A percentile compares a stretch with the other conserved stretches of the same genome.
These are phyloP conservation scores for Arctostaphylos glauca DNA, from an alignment of 148 eudicot species.

Conservation along the genomic window DNA sequence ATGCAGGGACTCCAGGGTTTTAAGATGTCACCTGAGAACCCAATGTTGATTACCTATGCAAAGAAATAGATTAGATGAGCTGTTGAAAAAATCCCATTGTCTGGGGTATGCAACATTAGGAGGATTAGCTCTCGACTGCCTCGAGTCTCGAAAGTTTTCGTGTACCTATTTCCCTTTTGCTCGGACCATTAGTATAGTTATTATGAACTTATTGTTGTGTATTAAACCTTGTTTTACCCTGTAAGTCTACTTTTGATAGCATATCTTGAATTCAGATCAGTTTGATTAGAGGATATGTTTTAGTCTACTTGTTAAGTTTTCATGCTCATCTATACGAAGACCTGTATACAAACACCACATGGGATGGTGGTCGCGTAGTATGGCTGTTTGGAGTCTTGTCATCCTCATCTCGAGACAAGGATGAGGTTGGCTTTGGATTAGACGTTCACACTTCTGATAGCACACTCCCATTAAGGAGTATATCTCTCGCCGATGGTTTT, in stretches of 20 bases:
- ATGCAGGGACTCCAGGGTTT: slow-evolving; percentile 83
- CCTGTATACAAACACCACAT: background rate
- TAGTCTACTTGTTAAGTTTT: background rate
- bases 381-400: too few species aligned
- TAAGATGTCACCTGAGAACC: slow-evolving; percentile 61
- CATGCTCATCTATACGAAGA: background rate
- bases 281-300: background rate
- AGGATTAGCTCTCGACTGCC: background rate
- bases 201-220: background rate
- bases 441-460: too few species aligned
- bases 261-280: background rate
- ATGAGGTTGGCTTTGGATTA: too few species aligned
- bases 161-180: background rate
- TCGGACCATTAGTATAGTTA: background rate
- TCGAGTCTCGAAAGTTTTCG: background rate
- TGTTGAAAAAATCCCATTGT: background rate
- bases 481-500: too few species aligned
- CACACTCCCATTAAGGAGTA: too few species aligned
- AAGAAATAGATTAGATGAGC: slow-evolving; percentile 57
- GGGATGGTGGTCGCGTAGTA: too few species aligned
- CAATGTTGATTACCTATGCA: slow-evolving; percentile 85
- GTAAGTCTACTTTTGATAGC: background rate
- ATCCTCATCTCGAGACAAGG: too few species aligned
- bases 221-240: background rate
- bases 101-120: background rate